Evolutionary conservation across 1,284 basidiomycete species (phyloP), one percentile per base, ranked within the genome.

Genomic region (Ceratobasidium papillatum): DNA sequence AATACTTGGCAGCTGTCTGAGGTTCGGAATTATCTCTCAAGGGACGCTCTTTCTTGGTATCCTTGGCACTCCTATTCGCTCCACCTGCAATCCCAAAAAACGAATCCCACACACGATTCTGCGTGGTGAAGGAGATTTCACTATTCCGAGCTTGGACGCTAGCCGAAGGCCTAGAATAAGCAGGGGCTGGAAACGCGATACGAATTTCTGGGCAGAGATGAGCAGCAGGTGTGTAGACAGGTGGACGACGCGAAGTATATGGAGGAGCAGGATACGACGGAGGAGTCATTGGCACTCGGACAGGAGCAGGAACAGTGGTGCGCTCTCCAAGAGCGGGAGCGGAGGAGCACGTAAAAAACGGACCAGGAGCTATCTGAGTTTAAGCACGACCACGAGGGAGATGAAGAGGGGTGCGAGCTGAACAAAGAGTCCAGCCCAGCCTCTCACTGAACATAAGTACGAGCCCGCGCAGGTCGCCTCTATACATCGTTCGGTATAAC

Each of bases 1-100:
- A 52, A 56, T 72, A 71, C 41, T 72, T 63, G 12, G 74, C 43
- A 30, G 71, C 38, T 25, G 74, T 75, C 19, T 36, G 11, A 22
- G 75, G 75, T 41, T 75, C 75, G 32, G 51, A 45, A 38, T 43
- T 36, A 14, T 3, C 30, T 14, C 34, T 27, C 56, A n/a, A 9
- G 11, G 19, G 19, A n/a, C n/a, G 47, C 5, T 49, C n/a, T n/a
- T 22, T 49, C 47, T n/a, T 22, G 4, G 47, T n/a, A 49, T 49
- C 12, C n/a, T 49, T 17, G 19, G 4, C 19, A 22, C 22, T 30
- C 25, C 22, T 30, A 54, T 7, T 2, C 51, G 22, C 5, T 19
- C 25, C 22, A 19, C 25, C n/a, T 54, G 51, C 4, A 30, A 54
- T 25, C 19, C 59, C 59, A 43, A 62, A 62, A 25, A 43, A 43